Conservation (phyloP, 2,329 filamentous ascomycete genomes). For the Pseudogymnoascus destructans region DNA sequence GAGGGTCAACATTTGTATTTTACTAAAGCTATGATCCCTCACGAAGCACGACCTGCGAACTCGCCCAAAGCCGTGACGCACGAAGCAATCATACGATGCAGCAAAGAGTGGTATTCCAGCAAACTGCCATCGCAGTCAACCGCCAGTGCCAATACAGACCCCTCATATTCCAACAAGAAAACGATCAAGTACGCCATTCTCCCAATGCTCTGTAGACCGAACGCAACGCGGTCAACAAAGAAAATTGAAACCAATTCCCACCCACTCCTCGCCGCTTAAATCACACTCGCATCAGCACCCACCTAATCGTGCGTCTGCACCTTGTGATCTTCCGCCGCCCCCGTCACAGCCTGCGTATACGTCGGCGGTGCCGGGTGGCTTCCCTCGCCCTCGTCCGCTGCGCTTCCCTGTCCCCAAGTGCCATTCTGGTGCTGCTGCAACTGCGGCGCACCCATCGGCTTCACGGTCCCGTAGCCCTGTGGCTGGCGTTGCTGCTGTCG, state of each 20-base stretch:
- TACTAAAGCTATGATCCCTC: background rate
- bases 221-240: background rate
- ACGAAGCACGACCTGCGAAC: background rate
- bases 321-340: conserved; percentile 84
- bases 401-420: conserved; percentile 25
- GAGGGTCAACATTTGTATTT: background rate
- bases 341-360: conserved; percentile 80
- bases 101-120: background rate
- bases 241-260: background rate
- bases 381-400: conserved; percentile 28
- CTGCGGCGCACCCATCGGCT: conserved; percentile 25
- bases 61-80: background rate
- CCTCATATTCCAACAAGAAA: background rate
- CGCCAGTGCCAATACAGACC: background rate
- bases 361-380: conserved; percentile 48
- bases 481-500: conserved; percentile 18
- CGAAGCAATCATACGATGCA: background rate
- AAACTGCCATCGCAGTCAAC: background rate
- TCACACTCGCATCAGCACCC: background rate
- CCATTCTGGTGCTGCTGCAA: conserved; percentile 25
- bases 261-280: background rate
- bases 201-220: conserved; percentile 5
- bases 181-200: background rate
- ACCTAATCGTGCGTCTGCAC: conserved; percentile 43
- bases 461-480: conserved; percentile 24